Percentiles rank a stretch among this genome's conserved stretches.
These are phyloP conservation scores for Ormosia emarginata DNA, from an alignment of 306 rosid species.

Conservation along the genomic window DNA sequence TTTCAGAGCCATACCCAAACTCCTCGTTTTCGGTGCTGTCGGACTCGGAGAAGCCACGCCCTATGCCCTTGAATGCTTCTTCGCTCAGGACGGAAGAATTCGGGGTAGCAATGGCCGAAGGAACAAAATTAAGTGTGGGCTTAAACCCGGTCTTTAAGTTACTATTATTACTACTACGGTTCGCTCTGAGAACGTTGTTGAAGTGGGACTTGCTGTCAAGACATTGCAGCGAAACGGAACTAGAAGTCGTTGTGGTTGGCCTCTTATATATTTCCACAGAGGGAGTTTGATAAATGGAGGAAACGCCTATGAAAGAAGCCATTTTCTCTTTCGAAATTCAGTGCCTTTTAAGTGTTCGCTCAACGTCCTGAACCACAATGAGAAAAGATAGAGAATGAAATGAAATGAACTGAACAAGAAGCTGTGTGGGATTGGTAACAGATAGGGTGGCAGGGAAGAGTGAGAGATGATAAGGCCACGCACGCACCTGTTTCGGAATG, in stretches of 20 bases:
- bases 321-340: constrained; percentile 18
- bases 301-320: constrained; percentile 68
- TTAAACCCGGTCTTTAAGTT: constrained; percentile 17
- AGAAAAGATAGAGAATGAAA: no score
- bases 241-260: constrained; percentile 16
- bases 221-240: constrained; percentile 41
- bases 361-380: not conserved
- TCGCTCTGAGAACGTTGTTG: constrained; percentile 44
- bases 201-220: constrained; percentile 56
- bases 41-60: constrained; percentile 26
- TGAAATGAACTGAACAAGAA: no score
- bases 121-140: constrained; percentile 27
- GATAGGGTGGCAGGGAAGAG: not conserved
- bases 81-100: constrained; percentile 92
- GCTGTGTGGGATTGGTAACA: no score
- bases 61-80: constrained; percentile 78
- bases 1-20: constrained; percentile 29
- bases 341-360: not conserved
- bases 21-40: not conserved
- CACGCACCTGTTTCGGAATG: not conserved
- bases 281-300: constrained; percentile 61
- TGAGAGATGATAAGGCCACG: constrained; percentile 17
- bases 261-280: constrained; percentile 42
- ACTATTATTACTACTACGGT: constrained; percentile 4
- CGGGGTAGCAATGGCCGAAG: constrained; percentile 84